Percentiles rank a stretch among this genome's conserved stretches.
These are phyloP conservation scores for Prunus dulcis DNA, from an alignment of 306 rosid species.

Conservation along the genomic window DNA sequence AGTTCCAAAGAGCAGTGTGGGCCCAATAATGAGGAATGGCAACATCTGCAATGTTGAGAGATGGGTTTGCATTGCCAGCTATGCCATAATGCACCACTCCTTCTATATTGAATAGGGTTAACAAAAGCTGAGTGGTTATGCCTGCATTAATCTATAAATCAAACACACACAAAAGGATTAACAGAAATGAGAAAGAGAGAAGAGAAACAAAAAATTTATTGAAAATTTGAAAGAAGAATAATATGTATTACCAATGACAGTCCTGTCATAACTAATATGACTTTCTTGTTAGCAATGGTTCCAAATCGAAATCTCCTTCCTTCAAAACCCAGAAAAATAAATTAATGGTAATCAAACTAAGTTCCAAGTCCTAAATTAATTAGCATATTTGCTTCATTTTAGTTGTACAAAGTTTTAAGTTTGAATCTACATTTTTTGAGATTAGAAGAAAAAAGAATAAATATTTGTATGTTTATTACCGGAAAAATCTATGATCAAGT, in stretches of 20 bases:
- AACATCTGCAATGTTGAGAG: conserved; percentile 58
- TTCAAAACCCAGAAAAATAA: not conserved
- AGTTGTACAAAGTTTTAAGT: not conserved
- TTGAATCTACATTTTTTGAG: not conserved
- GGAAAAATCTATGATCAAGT: conserved; percentile 31
- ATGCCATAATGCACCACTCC: conserved; percentile 73
- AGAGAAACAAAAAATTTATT: not conserved
- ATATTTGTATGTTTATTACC: conserved; percentile 17
- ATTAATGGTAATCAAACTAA: too few relatives aligned
- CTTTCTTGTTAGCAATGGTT: conserved; percentile 24
- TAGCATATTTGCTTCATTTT: not conserved
- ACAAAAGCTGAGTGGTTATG: conserved; percentile 53
- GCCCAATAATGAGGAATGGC: conserved; percentile 49
- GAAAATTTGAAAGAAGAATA: not conserved
- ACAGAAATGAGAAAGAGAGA: too few relatives aligned
- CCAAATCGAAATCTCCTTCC: conserved; percentile 44
- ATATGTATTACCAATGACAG: conserved; percentile 25
- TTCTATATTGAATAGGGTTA: conserved; percentile 44
- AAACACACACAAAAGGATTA: too few relatives aligned
- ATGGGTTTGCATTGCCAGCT: conserved; percentile 68
- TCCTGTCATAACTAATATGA: conserved; percentile 38
- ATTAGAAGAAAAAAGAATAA: not conserved
- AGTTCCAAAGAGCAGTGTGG: conserved; percentile 60
- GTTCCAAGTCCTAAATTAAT: too few relatives aligned
- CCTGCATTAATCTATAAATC: conserved; percentile 50